Evolutionary conservation across 495 filamentous ascomycete species (phyloP).

Genomic region (Aspergillus diversus): DNA sequence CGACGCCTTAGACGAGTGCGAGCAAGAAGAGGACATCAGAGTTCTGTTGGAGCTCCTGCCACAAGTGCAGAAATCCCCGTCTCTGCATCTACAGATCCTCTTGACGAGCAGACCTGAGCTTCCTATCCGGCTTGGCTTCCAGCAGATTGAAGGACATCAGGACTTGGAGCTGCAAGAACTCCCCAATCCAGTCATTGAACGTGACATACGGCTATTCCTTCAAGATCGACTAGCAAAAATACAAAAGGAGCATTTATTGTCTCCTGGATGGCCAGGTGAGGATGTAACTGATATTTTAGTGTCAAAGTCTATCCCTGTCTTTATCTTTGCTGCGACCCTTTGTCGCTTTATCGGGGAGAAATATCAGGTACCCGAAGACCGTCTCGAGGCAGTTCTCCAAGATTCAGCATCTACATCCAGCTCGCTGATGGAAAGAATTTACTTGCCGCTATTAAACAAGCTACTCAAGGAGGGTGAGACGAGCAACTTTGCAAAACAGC

Average conservation of each 20-base stretch:
- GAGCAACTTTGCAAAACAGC: conserved; percentile 12
- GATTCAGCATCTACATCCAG: conserved; percentile 17
- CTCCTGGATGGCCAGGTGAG: conserved; percentile 41
- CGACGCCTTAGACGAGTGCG: conserved; percentile 56
- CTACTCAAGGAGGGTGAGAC: conserved; percentile 14
- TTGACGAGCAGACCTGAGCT: conserved; percentile 48
- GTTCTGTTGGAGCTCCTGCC: conserved; percentile 32
- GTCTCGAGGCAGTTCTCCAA: conserved; percentile 23
- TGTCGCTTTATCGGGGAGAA: conserved; percentile 30
- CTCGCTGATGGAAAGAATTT: conserved; percentile 19
- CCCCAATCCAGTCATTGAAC: conserved; percentile 25
- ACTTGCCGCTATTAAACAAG: conserved; percentile 30
- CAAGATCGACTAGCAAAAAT: conserved; percentile 21
- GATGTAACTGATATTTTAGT: conserved; percentile 17
- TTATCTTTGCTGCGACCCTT: conserved; percentile 36
- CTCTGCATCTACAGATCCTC: conserved; percentile 27
- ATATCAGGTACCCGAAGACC: conserved; percentile 19
- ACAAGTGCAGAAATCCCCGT: conserved; percentile 5
- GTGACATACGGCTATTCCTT: conserved; percentile 31
- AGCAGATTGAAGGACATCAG: conserved; percentile 4
- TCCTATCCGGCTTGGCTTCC: conserved; percentile 37
- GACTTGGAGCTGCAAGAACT: conserved; percentile 12
- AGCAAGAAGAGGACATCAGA: conserved; percentile 38
- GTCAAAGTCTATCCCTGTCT: conserved; percentile 27
- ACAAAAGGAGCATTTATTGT: conserved; percentile 6